Base-by-base conservation (phyloP, 139 green algal species). In the Picochlorum sp. region DNA sequence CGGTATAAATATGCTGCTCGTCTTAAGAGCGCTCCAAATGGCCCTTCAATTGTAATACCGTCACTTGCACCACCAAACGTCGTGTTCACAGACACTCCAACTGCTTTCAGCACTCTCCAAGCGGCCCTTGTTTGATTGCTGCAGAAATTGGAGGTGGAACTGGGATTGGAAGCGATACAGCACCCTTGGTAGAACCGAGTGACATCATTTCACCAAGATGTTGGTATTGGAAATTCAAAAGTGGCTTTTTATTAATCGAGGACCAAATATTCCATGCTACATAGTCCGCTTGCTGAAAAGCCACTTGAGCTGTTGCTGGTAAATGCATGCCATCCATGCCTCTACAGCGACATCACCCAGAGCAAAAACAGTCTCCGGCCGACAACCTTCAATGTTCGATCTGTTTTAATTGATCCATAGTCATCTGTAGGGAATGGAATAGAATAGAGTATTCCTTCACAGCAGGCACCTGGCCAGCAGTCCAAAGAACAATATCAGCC, bases 281-380 rank as follows among this genome's bases (percentile, higher is more conserved):
- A 66, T 98, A 99, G 72, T 99, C 93, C 0, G 92, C 89, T 66
- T 96, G 88, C 75, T 99, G 93, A 75, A 98, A 96, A 0, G 93
- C 93, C 11, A 99, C 92, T 80, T 98, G 91, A 21, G 81, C 83
- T 16, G 85, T 95, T 47, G 78, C 72, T 6, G 85, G 80, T 37
- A 88, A 73, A 23, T 23, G 49, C 45, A 21, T 24, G 15, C 13
- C 51, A 18, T 65, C 58, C 15, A 57, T 20, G 1, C 52, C 52
- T 6, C 65, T 63, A 77, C 72, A 0, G 84, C 80, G 2, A 90
- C 78, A 70, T 98, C 92, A 2, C 92, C 92, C 20, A 97, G 65
- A 2, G 92, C 92, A 81, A 97, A 98, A 54, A 96, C 92, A 18
- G 79, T 72, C 6, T 68, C 18, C 55, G 92, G 21, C 68, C 57